Base-by-base conservation (phyloP, 768 basidiomycete species). In the Omphalotus guepiniiformis region DNA sequence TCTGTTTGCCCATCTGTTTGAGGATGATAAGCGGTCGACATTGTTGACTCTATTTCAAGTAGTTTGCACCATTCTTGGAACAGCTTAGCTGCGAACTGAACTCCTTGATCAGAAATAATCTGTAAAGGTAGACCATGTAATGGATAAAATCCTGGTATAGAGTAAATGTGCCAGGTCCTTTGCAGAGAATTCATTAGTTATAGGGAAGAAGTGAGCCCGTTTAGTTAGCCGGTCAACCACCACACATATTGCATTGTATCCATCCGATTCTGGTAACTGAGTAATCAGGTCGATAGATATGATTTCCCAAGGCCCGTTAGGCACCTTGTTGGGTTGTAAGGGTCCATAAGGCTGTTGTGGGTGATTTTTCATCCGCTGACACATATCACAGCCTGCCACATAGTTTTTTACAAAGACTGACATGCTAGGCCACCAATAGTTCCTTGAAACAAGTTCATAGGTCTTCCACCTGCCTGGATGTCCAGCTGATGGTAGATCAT, bases 1-100 rank as follows among this genome's bases (percentile, higher is more conserved):
- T 70, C 62, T 8, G 61, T 66, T 43, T 65, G 62, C 0, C 65
- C 59, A 51, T 74, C 60, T 2, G 69, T 64, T 45, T 71, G 48
- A 1, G 49, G 45, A 32, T 52, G 44, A 32, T 28, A 52, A 2
- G 44, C 28, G 12, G 40, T 52, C 8, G 42, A 12, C 25, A 44
- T 21, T 15, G 26, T 15, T 12, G 28, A 44, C 22, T 34, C 16
- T 16, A 44, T 44, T 30, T 29, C 42, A 29, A 41, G 22, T 22
- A 7, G 18, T 25, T 41, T 19, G 1, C 22, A 19, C 18, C 22
- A 16, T 2, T 19, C 27, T 30, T 44, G 11, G 12, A 30, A 25
- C 28, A 50, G 27, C 18, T 39, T 13, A 32, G 38, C 1, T 44
- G 51, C 22, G 48, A 55, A 5, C 30, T 29, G 30, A 15, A 45